These are phyloP conservation scores for Cladophialophora exuberans DNA, from an alignment of 2,329 filamentous ascomycete species.

Conservation along the genomic window DNA sequence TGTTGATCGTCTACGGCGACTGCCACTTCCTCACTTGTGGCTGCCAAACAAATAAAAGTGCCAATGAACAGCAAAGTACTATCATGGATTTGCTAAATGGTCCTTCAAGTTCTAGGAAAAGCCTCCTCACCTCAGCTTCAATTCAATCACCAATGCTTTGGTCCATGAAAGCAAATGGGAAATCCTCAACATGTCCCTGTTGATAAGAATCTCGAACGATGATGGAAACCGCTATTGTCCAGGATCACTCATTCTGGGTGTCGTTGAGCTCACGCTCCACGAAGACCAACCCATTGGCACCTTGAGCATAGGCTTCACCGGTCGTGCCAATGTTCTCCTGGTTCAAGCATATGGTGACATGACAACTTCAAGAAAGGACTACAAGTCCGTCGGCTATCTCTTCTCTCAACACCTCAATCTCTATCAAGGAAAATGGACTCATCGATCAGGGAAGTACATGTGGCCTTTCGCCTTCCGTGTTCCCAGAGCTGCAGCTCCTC, in stretches of 20 bases:
- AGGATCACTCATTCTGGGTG: slow-evolving; percentile 17
- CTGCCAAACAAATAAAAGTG: no score
- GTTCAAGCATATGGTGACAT: slow-evolving; percentile 21
- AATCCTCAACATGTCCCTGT: slow-evolving; percentile 21
- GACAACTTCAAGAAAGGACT: slow-evolving; percentile 2
- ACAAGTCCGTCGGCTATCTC: slow-evolving; percentile 6
- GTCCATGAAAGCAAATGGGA: no score
- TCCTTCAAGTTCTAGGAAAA: no score
- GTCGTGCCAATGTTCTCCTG: slow-evolving; percentile 14
- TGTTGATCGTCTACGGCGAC: no score
- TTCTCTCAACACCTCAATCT: slow-evolving; percentile 16
- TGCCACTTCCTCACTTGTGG: no score
- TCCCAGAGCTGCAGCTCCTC: slow-evolving; percentile 16
- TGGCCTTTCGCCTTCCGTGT: slow-evolving; percentile 26
- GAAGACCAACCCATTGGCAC: slow-evolving; percentile 14
- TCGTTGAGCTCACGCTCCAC: slow-evolving; percentile 11
- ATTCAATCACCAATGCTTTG: no score
- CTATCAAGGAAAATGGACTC: slow-evolving; percentile 4
- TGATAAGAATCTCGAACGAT: slow-evolving; percentile 9
- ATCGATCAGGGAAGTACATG: slow-evolving; percentile 13
- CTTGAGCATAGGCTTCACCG: slow-evolving; percentile 11
- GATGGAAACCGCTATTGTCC: slow-evolving; percentile 10
- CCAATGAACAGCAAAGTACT: no score
- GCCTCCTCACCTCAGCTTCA: no score
- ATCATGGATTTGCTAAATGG: no score